Evolutionary conservation across 164 flowering plant species (phyloP), one percentile per base, ranked within the genome.

Genomic region (Euptelea pleiosperma): DNA sequence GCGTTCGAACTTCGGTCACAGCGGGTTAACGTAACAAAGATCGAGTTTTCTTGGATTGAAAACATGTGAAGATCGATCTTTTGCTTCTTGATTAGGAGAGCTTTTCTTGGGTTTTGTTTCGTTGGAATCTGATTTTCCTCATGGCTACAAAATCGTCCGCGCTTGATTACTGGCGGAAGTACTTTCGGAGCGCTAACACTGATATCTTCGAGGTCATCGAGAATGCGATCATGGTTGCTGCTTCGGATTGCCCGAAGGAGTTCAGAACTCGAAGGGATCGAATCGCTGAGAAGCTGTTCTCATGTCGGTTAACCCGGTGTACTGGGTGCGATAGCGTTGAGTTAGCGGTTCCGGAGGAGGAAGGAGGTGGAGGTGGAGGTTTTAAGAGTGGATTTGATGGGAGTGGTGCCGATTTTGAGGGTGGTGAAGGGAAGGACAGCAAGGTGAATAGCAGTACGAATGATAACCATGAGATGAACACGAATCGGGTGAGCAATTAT

Each of bases 351-450:
- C 68, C 65, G 7, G 58, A 63, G 12, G 62, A 63, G 1, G 67
- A 37, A 16, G 79, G 66, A 1, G 69, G 61, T 36, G 78, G 25
- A 2, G 74, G 71, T 26, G 58, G 61, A 48, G 73, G 57, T 31
- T 58, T 46, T 30, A 66, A 63, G 63, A 68, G 61, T 35, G 77
- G 50, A 10, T 66, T 35, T 52, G 73, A 42, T 14, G 62, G 59
- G 21, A 70, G 64, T 61, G 74, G 69, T 1, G 53, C 47, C 48
- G 72, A 52, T 31, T 58, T 46, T 60, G 81, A 51, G 25, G 75
- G 58, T 18, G 75, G 55, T 42, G 77, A 62, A 28, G 50, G 40
- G 43, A 88, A 80, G 64, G 90, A 72, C 59, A 87, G 84, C 70
- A 82, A 79, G 69, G 80, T 63, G 18, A 69, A 70, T 50, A 77